phyloP scores from a whole-genome alignment of 2,329 filamentous ascomycete species.

The Talaromyces verruculosus region DNA sequence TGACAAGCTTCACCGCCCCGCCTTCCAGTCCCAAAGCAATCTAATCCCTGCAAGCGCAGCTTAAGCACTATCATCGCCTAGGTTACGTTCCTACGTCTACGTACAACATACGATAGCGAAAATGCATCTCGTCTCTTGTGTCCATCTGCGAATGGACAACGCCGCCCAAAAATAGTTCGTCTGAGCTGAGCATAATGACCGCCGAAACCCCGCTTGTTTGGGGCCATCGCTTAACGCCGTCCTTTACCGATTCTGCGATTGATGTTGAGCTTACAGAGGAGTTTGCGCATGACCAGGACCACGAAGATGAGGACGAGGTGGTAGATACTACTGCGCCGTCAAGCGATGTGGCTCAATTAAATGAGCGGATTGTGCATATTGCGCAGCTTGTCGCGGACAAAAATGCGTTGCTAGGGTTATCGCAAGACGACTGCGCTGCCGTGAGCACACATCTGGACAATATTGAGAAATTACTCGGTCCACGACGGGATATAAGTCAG shows the following conservation, averaged over 20 bases:
- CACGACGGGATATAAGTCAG: conserved; percentile 24
- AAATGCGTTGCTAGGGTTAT: conserved; percentile 9
- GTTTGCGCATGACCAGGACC: conserved; percentile 12
- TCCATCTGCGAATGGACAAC: not conserved
- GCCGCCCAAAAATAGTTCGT: not conserved
- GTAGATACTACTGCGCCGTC: not conserved
- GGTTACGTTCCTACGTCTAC: not conserved
- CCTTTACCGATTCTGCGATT: conserved; percentile 32
- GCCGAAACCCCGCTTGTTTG: conserved; percentile 17
- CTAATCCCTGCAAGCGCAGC: conserved; percentile 1
- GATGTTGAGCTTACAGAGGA: conserved; percentile 24
- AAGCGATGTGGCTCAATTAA: not conserved
- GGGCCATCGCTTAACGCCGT: conserved; percentile 22
- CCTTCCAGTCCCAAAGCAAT: not conserved
- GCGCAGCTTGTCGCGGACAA: conserved; percentile 14
- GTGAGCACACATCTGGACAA: conserved; percentile 36
- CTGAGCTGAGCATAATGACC: not conserved
- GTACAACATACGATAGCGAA: not conserved
- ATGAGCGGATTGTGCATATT: conserved; percentile 14
- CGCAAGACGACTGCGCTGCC: conserved; percentile 29
- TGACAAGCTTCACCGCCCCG: conserved; percentile 1
- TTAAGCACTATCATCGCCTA: not conserved
- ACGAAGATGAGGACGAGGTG: not conserved
- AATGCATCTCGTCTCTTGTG: not conserved
- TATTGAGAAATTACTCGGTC: conserved; percentile 29